Conservation (phyloP, 2,329 filamentous ascomycete species). For the Fusarium domesticum region DNA sequence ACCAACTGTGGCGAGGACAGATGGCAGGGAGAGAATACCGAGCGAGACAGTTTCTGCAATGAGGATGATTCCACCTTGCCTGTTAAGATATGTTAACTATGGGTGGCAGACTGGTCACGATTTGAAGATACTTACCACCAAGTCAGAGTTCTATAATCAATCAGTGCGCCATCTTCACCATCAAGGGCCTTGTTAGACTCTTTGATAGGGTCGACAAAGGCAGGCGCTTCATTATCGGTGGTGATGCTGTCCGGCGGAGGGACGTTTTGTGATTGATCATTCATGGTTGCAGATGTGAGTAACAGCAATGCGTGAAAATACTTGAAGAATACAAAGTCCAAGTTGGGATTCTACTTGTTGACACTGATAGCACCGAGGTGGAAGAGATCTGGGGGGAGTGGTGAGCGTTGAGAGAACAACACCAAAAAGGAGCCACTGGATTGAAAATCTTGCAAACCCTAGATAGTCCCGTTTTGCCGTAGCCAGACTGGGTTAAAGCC, state of each 20-base stretch:
- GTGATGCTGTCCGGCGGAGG: background rate
- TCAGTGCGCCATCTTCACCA: conserved; percentile 23
- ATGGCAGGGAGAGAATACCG: conserved; percentile 69
- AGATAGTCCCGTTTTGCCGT: no score
- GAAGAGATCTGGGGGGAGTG: no score
- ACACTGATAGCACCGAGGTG: no score
- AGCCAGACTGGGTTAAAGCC: no score
- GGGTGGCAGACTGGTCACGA: no score
- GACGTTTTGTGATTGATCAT: background rate
- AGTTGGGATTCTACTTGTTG: no score
- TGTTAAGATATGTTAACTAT: conserved; percentile 4
- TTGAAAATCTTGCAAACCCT: no score
- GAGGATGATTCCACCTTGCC: conserved; percentile 45
- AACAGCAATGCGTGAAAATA: no score
- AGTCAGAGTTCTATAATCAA: conserved; percentile 38
- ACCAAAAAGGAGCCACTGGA: no score
- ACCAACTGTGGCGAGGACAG: conserved; percentile 68
- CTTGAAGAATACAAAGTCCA: no score
- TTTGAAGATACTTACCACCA: conserved; percentile 39
- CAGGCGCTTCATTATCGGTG: background rate
- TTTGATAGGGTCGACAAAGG: background rate
- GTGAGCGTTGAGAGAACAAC: no score
- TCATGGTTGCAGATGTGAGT: background rate
- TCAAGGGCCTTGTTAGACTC: conserved; percentile 4
- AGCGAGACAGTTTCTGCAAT: conserved; percentile 46